These are phyloP conservation scores for Martiniozyma asiatica DNA, from an alignment of 1,139 yeast genomes.

Conservation along the genomic window DNA sequence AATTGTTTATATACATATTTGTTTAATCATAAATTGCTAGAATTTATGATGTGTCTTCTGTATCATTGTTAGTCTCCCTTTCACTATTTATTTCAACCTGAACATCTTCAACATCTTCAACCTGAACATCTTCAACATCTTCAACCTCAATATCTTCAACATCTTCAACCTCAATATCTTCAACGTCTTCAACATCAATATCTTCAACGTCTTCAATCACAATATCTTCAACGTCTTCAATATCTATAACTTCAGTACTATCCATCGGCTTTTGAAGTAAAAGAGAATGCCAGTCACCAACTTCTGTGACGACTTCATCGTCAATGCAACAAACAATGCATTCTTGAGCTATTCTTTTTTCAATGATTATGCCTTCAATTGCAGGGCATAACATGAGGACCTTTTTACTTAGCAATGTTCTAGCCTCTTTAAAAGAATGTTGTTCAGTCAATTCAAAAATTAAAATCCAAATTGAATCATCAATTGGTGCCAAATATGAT, in stretches of 20 bases:
- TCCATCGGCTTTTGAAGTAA: too few relatives aligned
- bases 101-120: too few relatives aligned
- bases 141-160: too few relatives aligned
- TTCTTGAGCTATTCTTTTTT: slow-evolving; percentile 35
- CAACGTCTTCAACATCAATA: slow-evolving; percentile 1
- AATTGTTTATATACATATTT: too few relatives aligned
- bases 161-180: too few relatives aligned
- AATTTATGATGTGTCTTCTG: too few relatives aligned
- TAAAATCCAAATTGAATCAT: slow-evolving; percentile 18
- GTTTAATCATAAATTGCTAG: too few relatives aligned
- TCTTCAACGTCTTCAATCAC: slow-evolving; percentile 1
- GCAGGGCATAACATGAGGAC: slow-evolving; percentile 25
- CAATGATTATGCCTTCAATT: slow-evolving; percentile 25
- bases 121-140: slow-evolving; percentile 5
- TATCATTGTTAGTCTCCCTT: too few relatives aligned
- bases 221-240: neutral
- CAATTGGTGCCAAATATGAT: slow-evolving; percentile 34
- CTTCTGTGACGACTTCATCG: slow-evolving; percentile 9
- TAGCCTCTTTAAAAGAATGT: slow-evolving; percentile 5
- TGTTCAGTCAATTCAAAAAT: slow-evolving; percentile 4
- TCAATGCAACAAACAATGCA: slow-evolving; percentile 35
- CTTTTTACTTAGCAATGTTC: slow-evolving; percentile 22
- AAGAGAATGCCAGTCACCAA: slow-evolving; percentile 16
- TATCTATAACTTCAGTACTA: neutral
- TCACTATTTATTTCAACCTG: too few relatives aligned